Evolutionary conservation across 2,329 filamentous ascomycete genomes (phyloP).

Genomic region (Aureobasidium sp.): DNA sequence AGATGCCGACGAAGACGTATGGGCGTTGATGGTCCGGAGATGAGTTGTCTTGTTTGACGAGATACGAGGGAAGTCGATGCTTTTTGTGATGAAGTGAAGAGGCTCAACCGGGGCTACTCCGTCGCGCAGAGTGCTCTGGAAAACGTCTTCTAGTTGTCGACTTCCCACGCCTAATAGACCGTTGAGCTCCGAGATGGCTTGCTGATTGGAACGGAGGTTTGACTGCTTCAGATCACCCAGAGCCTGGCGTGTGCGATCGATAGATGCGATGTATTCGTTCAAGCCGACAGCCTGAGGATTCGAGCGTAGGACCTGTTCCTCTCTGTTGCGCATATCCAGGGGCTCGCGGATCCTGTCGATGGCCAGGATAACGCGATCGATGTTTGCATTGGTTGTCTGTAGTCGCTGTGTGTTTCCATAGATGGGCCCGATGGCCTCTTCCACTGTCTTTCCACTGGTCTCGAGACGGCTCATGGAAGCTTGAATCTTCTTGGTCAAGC

Average conservation of each 20-base stretch:
- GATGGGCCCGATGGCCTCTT: conserved; percentile 84
- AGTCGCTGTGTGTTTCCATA: conserved; percentile 86
- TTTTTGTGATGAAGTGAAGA: conserved; percentile 85
- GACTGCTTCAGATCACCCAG: conserved; percentile 75
- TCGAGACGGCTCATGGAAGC: conserved; percentile 77
- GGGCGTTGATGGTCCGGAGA: conserved; percentile 66
- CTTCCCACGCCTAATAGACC: conserved; percentile 71
- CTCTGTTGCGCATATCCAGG: conserved; percentile 82
- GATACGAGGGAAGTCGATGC: conserved; percentile 64
- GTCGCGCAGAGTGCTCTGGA: conserved; percentile 69
- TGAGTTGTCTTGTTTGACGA: conserved; percentile 66
- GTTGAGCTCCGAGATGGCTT: conserved; percentile 72
- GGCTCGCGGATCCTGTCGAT: conserved; percentile 86
- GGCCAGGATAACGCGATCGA: conserved; percentile 74
- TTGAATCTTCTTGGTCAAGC: conserved; percentile 92
- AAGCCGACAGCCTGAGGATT: conserved; percentile 73
- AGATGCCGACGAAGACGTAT: conserved; percentile 21
- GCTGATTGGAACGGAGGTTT: conserved; percentile 87
- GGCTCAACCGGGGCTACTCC: conserved; percentile 78
- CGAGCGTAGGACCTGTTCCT: conserved; percentile 77
- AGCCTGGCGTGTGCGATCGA: conserved; percentile 83
- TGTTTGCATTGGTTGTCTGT: conserved; percentile 80
- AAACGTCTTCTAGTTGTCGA: conserved; percentile 73
- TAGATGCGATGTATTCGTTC: conserved; percentile 74
- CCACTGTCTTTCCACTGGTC: conserved; percentile 79